phyloP scores from a whole-genome alignment of 2,329 filamentous ascomycete genomes.

The Camillea tinctor region DNA sequence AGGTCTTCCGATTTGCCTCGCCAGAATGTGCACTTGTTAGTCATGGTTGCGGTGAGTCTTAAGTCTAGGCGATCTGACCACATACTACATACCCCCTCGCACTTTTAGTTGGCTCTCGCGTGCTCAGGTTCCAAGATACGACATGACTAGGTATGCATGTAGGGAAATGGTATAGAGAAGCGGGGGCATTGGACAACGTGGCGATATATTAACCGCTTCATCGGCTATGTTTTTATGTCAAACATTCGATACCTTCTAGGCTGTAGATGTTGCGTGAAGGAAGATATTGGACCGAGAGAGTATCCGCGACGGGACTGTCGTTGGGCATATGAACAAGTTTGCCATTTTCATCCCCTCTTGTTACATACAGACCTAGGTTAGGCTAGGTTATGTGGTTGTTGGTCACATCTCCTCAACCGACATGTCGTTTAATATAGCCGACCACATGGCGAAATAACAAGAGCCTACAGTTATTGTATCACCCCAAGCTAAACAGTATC shows the following conservation, averaged over 20 bases:
- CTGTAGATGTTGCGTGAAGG: neutral
- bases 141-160: neutral
- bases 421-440: neutral
- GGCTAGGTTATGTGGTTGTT: too few relatives aligned
- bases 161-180: neutral
- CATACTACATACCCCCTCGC: too few relatives aligned
- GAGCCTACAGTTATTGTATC: neutral
- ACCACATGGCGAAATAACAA: neutral
- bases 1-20: neutral
- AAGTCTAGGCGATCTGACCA: neutral
- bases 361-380: neutral
- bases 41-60: neutral
- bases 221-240: neutral
- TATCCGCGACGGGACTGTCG: neutral
- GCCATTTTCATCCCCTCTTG: neutral
- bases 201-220: neutral
- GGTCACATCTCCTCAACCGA: neutral
- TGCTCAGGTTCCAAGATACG: neutral
- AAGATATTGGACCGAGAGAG: neutral
- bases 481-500: neutral
- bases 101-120: neutral
- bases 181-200: neutral
- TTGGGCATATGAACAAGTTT: neutral
- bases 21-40: neutral
- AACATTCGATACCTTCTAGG: neutral